Base-by-base conservation (phyloP, 2,329 filamentous ascomycete genomes). In the Curvularia eragrostidis region DNA sequence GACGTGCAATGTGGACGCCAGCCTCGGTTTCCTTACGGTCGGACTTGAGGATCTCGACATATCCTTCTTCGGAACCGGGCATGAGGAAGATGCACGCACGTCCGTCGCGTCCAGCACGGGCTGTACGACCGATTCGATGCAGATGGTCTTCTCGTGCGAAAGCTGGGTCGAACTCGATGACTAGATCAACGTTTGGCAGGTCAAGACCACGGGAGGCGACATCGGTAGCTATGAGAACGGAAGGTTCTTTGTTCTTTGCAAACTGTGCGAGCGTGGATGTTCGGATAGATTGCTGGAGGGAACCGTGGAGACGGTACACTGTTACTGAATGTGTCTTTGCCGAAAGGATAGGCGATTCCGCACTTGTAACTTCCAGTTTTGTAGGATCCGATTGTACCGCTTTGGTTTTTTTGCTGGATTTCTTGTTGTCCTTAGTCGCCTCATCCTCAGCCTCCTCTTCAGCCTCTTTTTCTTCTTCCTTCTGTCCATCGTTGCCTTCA, bases 171-270 rank as follows among this genome's bases (percentile, higher is more conserved):
- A 97, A 98, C 76, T 99, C 95, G 55, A 99, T 86, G 48, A 99
- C 93, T 19, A 97, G 84, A 75, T 99, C 95, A 50, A 99, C 91
- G 49, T 95, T 94, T 0, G 94, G 94, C 15, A 99, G 86, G 81
- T 99, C 95, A 41, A 99, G 87, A 80, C 95, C 95, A 72, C 95
- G 91, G 19, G 95, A 95, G 12, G 95, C 92, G 49, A 99, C 95
- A 72, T 99, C 95, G 1, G 95, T 99, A 67, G 93, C 96, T 63
- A 99, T 86, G 15, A 99, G 85, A 3, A 99, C 87, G 0, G 90
- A 89, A 0, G 94, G 89, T 19, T 91, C 86, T 26, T 84, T 86
- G 73, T 87, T 90, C 41, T 84, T 84, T 3, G 90, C 85, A 78
- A 97, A 99, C 2, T 91, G 87, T 39, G 87, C 85, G 13, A 99